phyloP scores from a whole-genome alignment of 164 flowering plant genomes.

The Vitis cinerea region DNA sequence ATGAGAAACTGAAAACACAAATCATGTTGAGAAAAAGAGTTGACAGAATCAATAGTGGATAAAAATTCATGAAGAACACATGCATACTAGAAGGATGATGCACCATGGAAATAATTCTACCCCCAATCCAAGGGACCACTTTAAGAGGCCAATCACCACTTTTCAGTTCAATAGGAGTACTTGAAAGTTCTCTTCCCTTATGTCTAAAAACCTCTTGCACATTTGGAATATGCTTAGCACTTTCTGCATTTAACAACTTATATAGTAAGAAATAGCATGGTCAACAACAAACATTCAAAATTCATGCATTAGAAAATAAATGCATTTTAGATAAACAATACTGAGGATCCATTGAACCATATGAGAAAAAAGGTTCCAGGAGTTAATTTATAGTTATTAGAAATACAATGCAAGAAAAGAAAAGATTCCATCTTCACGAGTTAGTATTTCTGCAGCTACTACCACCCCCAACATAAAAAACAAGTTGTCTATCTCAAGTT shows the following conservation, averaged over 20 bases:
- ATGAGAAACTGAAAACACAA: background rate
- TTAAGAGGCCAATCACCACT: slow-evolving; percentile 77
- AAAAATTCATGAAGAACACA: background rate
- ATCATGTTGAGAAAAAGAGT: background rate
- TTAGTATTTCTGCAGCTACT: no score
- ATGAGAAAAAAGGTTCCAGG: background rate
- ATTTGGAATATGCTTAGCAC: slow-evolving; percentile 63
- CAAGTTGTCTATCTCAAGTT: no score
- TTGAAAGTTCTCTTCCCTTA: slow-evolving; percentile 71
- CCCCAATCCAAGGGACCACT: slow-evolving; percentile 96
- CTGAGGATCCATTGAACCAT: no score
- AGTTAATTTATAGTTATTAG: background rate
- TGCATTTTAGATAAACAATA: no score
- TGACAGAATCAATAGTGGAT: background rate
- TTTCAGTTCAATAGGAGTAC: slow-evolving; percentile 65
- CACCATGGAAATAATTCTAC: slow-evolving; percentile 86
- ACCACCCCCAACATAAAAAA: no score
- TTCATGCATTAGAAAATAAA: no score
- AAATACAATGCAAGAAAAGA: no score
- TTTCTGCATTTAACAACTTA: slow-evolving; percentile 44
- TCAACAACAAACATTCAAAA: no score
- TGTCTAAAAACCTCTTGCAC: slow-evolving; percentile 41
- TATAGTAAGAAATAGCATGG: background rate
- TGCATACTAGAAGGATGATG: slow-evolving; percentile 80
- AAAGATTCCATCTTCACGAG: no score